Conservation (phyloP, 2,329 filamentous ascomycete species). For the Colletotrichum coccodes region DNA sequence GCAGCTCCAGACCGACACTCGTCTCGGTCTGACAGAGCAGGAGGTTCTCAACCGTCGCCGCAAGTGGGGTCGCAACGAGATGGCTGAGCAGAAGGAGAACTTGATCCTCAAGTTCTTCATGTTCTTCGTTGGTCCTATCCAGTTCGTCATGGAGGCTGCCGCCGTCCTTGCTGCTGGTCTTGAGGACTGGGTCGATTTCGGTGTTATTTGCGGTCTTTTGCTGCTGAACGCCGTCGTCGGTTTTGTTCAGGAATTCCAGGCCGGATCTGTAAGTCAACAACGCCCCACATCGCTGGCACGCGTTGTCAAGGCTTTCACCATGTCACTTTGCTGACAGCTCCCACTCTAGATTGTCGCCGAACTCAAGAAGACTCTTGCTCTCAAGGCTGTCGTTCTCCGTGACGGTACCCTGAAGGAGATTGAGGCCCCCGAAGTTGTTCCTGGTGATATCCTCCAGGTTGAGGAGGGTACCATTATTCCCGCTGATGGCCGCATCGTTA, state of each 20-base stretch:
- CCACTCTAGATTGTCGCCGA: slow-evolving; percentile 78
- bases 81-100: slow-evolving; percentile 93
- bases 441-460: slow-evolving; percentile 89
- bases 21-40: slow-evolving; percentile 75
- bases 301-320: slow-evolving; percentile 23
- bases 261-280: slow-evolving; percentile 65
- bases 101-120: slow-evolving; percentile 82
- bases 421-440: slow-evolving; percentile 85
- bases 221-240: slow-evolving; percentile 87
- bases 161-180: slow-evolving; percentile 86
- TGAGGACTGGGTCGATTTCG: slow-evolving; percentile 91
- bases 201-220: slow-evolving; percentile 86
- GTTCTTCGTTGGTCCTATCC: slow-evolving; percentile 90
- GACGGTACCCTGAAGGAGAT: slow-evolving; percentile 82
- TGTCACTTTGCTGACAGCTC: slow-evolving; percentile 7
- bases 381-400: slow-evolving; percentile 89
- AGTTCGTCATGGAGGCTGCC: slow-evolving; percentile 93
- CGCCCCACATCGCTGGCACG: slow-evolving; percentile 20
- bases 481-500: slow-evolving; percentile 87
- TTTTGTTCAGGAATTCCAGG: slow-evolving; percentile 91
- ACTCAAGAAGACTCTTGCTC: slow-evolving; percentile 88
- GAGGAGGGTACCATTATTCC: slow-evolving; percentile 94
- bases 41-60: slow-evolving; percentile 73
- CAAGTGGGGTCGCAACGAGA: slow-evolving; percentile 83
- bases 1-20: slow-evolving; percentile 80